Evolutionary conservation across 2,329 filamentous ascomycete genomes (phyloP), one percentile per base, ranked within the genome.

Genomic region (Westerdykella sp.): DNA sequence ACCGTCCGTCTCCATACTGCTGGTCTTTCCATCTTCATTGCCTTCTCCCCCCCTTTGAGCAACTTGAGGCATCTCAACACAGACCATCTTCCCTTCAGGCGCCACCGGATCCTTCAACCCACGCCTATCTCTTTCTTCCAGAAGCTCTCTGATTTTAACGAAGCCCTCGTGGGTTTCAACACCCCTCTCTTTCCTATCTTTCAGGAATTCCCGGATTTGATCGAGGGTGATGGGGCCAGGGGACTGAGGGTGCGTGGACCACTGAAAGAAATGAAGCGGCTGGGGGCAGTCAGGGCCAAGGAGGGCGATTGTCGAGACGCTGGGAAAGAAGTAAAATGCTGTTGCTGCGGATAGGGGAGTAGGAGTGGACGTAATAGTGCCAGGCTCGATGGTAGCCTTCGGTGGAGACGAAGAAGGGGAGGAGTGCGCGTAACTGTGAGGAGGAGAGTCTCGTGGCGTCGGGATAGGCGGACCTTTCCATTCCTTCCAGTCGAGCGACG

Each of bases 291-390:
- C 25, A 9, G 25, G 7, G 4, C 9, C 25, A 23, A 50, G 40
- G 10, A 53, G 42, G 1, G 46, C 42, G 16, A 51, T 39, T 25
- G 42, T 51, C 16, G 50, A 53, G 4, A 42, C 37, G 28, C 15
- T 43, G 21, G 48, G 47, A 32, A 47, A 47, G 43, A 49, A 53
- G 31, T 42, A 40, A 37, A 53, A 53, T 11, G 18, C 32, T 3
- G 28, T 43, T 13, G 25, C 34, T 10, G 14, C 25, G 25, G 25
- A 28, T 3, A 28, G 7, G 25, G 25, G 25, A 28, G 9, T 4
- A 12, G 25, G 25, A 28, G 25, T 28, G 9, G 25, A 28, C 25
- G 25, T 3, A 12, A 12, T 28, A 4, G 25, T 12, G 7, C 9
- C 25, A 12, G 11, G 7, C 7, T 28, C 25, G 25, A 12, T 12